A percentile compares a stretch with the other conserved stretches of the same genome.
These are phyloP conservation scores for Rhynchospora pubera DNA, from an alignment of 176 grass and related monocot species.

Conservation along the genomic window DNA sequence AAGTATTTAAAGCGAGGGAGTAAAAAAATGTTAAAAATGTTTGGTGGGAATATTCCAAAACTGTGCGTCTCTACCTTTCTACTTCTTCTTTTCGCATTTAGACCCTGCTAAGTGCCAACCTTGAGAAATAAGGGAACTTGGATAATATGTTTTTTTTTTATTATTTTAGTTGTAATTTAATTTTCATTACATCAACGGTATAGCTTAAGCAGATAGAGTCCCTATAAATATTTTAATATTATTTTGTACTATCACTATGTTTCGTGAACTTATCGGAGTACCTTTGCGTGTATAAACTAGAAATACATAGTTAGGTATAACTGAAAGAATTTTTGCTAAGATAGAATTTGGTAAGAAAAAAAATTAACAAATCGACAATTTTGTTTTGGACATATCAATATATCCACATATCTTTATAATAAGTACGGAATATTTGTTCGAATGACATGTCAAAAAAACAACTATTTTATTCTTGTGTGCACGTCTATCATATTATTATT, in stretches of 20 bases:
- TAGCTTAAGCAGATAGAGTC: neutral
- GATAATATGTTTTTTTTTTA: neutral
- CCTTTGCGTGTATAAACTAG: neutral
- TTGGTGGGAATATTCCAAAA: slow-evolving; percentile 23
- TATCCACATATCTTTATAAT: neutral
- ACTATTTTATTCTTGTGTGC: neutral
- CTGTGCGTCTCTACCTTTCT: neutral
- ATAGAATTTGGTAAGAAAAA: too few relatives aligned
- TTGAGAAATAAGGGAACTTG: neutral
- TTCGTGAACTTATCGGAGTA: neutral
- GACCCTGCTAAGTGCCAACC: neutral
- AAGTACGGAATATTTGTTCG: neutral
- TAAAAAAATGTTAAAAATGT: slow-evolving; percentile 16
- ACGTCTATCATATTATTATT: neutral
- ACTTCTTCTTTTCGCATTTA: neutral
- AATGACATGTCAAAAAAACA: neutral
- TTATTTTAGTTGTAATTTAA: neutral
- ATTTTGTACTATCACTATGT: neutral
- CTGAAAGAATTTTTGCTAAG: too few relatives aligned
- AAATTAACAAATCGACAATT: neutral
- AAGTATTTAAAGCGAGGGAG: slow-evolving; percentile 18
- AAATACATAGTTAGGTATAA: too few relatives aligned
- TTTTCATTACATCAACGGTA: neutral
- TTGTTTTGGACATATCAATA: neutral
- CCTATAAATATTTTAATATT: neutral